phyloP scores from a whole-genome alignment of 2,329 filamentous ascomycete species.

The Diplocarpon mali region DNA sequence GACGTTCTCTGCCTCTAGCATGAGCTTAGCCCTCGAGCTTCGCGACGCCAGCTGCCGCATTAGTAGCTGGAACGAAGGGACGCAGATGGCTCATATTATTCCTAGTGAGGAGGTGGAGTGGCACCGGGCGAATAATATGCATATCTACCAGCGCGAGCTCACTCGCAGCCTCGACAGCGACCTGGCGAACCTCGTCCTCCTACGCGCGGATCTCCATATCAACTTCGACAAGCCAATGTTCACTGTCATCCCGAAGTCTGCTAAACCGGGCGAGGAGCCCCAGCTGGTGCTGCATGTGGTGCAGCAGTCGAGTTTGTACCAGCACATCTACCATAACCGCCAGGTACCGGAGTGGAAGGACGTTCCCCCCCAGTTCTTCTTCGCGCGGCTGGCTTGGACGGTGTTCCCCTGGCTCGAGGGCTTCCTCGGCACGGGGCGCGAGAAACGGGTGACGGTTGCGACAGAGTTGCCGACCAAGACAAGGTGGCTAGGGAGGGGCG shows the following conservation, averaged over 20 bases:
- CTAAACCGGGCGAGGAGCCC: not conserved
- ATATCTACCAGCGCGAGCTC: constrained; percentile 2
- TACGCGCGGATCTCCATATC: constrained; percentile 9
- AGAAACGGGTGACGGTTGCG: too few relatives aligned
- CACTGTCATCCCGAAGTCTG: constrained; percentile 4
- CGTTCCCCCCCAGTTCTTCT: constrained; percentile 4
- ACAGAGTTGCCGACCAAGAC: too few relatives aligned
- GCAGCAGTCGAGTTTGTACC: constrained; percentile 1
- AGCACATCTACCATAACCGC: constrained; percentile 6
- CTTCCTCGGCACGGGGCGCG: not conserved
- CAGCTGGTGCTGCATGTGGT: constrained; percentile 5
- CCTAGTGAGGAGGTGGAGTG: constrained; percentile 7
- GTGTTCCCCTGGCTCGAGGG: constrained; percentile 4
- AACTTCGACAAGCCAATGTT: constrained; percentile 5
- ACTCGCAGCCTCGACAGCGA: not conserved
- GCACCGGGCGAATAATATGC: constrained; percentile 9
- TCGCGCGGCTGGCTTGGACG: constrained; percentile 8
- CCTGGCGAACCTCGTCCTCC: constrained; percentile 6
- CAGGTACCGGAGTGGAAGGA: not conserved
- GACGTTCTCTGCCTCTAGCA: constrained; percentile 3
- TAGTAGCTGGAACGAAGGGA: constrained; percentile 6
- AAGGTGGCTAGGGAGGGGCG: too few relatives aligned
- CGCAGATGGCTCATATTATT: constrained; percentile 8
- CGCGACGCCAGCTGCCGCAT: constrained; percentile 10
- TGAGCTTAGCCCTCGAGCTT: constrained; percentile 1